phyloP scores from a whole-genome alignment of 768 basidiomycete genomes.

The Auriscalpium orientale region DNA sequence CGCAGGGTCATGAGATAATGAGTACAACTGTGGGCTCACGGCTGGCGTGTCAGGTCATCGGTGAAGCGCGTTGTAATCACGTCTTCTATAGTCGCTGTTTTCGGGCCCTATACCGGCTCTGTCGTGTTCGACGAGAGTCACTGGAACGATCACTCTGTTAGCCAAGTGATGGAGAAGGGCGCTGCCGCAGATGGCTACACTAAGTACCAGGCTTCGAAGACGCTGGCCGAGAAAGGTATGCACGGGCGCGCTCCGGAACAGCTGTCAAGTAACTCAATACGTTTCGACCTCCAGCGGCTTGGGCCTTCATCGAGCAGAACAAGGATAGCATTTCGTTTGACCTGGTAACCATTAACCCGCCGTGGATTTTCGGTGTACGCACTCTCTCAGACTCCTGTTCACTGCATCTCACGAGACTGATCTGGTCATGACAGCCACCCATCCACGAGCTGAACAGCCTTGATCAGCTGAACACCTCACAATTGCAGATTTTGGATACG shows the following conservation, averaged over 20 bases:
- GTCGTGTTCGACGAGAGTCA: slow-evolving; percentile 14
- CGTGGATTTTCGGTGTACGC: slow-evolving; percentile 10
- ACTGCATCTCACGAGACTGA: not conserved
- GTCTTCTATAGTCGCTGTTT: slow-evolving; percentile 28
- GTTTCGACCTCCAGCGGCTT: slow-evolving; percentile 20
- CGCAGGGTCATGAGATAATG: not conserved
- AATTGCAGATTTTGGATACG: not conserved
- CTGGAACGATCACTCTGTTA: slow-evolving; percentile 24
- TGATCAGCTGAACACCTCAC: not conserved
- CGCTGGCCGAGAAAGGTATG: slow-evolving; percentile 28
- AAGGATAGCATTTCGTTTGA: slow-evolving; percentile 24
- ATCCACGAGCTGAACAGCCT: not conserved
- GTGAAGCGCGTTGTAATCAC: slow-evolving; percentile 39
- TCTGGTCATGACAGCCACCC: not conserved
- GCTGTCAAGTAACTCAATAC: not conserved
- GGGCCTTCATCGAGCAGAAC: slow-evolving; percentile 24
- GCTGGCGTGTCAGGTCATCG: slow-evolving; percentile 11
- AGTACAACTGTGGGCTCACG: not conserved
- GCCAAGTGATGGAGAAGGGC: slow-evolving; percentile 24
- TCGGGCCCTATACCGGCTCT: slow-evolving; percentile 2
- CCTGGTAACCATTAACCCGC: slow-evolving; percentile 28
- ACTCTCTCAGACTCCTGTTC: not conserved
- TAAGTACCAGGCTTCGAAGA: slow-evolving; percentile 27
- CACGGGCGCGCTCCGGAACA: too few species aligned
- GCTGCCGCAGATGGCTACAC: slow-evolving; percentile 15